These are phyloP conservation scores for Rhazya stricta DNA, from an alignment of 257 asterid genomes.

Conservation along the genomic window DNA sequence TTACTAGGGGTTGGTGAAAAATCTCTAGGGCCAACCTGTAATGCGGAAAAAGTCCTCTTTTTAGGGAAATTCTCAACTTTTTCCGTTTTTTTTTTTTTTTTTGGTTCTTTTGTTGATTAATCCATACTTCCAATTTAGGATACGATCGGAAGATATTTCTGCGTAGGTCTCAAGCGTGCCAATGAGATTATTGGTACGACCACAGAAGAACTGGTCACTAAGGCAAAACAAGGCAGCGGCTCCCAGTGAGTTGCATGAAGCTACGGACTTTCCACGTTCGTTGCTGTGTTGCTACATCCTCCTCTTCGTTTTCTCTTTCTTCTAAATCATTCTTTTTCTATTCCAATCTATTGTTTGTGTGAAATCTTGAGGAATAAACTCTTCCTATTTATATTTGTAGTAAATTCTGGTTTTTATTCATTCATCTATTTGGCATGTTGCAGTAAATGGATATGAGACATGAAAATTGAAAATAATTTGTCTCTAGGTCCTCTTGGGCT, in stretches of 20 bases:
- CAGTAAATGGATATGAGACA: not conserved
- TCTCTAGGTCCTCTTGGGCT: not conserved
- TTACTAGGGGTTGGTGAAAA: too few relatives aligned
- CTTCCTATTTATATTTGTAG: not conserved
- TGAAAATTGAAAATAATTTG: not conserved
- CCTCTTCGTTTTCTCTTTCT: not conserved
- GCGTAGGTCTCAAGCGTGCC: constrained; percentile 89
- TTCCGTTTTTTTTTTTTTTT: too few relatives aligned
- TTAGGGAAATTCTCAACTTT: too few relatives aligned
- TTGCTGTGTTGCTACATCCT: not conserved
- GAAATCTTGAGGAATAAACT: not conserved
- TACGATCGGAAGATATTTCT: constrained; percentile 63
- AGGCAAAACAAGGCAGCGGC: constrained; percentile 59
- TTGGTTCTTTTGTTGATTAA: too few relatives aligned
- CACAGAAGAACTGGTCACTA: constrained; percentile 88
- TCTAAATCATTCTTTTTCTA: not conserved
- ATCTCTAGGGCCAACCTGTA: too few relatives aligned
- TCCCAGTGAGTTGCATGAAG: constrained; percentile 27
- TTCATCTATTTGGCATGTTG: not conserved
- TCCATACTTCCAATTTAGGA: constrained; percentile 39
- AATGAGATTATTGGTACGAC: constrained; percentile 94
- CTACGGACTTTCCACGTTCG: not conserved
- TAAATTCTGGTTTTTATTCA: not conserved
- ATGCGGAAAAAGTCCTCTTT: too few relatives aligned
- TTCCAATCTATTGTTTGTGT: not conserved